Evolutionary conservation across 345 rosid species (phyloP), one percentile per base, ranked within the genome.

Genomic region (Ailanthus altissimus): DNA sequence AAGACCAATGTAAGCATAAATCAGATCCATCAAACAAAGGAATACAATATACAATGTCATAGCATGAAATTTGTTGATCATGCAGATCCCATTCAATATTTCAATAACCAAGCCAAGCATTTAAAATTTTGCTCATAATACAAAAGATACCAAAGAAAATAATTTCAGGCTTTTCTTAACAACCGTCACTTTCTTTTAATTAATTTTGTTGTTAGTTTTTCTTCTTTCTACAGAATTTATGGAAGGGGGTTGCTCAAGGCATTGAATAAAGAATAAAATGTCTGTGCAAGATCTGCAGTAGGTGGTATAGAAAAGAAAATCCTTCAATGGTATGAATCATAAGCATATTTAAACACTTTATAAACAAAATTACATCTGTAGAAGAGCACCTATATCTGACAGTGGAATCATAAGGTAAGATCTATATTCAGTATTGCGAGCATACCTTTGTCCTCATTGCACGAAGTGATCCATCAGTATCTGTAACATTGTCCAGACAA

Each of bases 381-480:
- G 49, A 42, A n/a, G 9, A 56, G 56, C 54, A 76, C 23, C 28
- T 1, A 45, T 13, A 67, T 62, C 56, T 1, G 32, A 73, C 20
- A 13, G 70, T 47, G 16, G 13, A 54, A 51, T 45, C 10, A 57
- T n/a, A 15, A 67, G 56, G 46, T 6, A 16, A 76, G 45, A 58
- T 77, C 11, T 2, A 45, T n/a, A 63, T 14, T 25, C 53, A 28
- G 65, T 12, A 64, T 49, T 57, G n/a, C 56, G 13, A 26, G 51
- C 81, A 59, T 88, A 88, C 99, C 98, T 97, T 97, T 68, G 97
- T 86, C 81, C 92, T 92, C 95, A 97, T 84, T 73, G 93, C 93
- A 23, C 92, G 97, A 64, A 97, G 90, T 2, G 97, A 88, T 68
- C 97, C 98, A 81, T 97, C 98, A 49, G 96, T 76, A 81, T 94